Evolutionary conservation across 2,329 filamentous ascomycete genomes (phyloP), one percentile per base, ranked within the genome.

Genomic region (Aspergillus ibericus): DNA sequence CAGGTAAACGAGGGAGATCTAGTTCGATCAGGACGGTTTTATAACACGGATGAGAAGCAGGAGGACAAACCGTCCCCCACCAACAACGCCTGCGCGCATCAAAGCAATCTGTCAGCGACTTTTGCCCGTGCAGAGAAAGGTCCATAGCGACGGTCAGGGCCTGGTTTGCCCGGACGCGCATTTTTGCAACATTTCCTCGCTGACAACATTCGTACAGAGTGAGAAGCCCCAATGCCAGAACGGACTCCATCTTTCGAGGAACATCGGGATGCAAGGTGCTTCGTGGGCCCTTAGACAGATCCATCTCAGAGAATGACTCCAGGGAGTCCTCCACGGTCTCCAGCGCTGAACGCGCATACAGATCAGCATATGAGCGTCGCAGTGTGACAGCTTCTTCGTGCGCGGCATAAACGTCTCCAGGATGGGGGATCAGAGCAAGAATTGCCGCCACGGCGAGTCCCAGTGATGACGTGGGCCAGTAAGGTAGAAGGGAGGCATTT

Each of bases 61-160:
- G 8, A 22, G 9, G 20, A 56, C 68, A 16, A 10, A 70, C 68
- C n/a, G 61, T 65, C 51, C 62, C 62, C 68, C 68, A 70, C 68
- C 68, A 70, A 4, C 53, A 50, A 16, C 67, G 62, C 18, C 60
- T 57, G 22, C 66, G 58, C 4, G 67, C 67, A 20, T 68, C 66
- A 7, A 60, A 59, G 34, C 54, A 59, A 15, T 12, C 7, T 32
- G 15, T 49, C 55, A 10, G 55, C 13, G 55, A 7, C 13, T 12
- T 5, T 27, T 51, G 2, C 29, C 40, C 52, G 51, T 70, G 65
- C 9, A 70, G 55, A 1, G 66, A 65, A 3, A 68, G 50, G 40
- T 70, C 68, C 64, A 70, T 68, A 18, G 68, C 67, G 7, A 59
- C 59, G 0, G 67, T 70, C 5, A 69, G 22, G 10, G 68, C 68